A percentile compares a stretch with the other conserved stretches of the same genome.
Conservation (phyloP, 2,329 filamentous ascomycete species). For the Pestalotiopsis sp. region DNA sequence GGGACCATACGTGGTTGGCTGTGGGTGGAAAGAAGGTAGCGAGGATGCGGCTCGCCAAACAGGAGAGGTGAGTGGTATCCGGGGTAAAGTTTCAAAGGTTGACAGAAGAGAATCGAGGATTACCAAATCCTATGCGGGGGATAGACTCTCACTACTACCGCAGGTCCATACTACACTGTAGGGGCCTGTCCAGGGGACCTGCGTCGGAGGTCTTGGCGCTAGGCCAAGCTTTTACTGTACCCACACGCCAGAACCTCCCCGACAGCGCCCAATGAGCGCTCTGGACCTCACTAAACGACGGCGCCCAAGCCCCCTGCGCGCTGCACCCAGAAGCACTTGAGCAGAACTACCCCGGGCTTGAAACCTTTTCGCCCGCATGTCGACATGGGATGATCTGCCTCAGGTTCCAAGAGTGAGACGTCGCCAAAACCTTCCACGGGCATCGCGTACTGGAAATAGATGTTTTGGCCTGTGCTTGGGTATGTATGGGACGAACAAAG, state of each 20-base stretch:
- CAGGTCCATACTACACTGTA: neutral
- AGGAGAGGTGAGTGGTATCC: neutral
- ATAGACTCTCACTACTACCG: neutral
- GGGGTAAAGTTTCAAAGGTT: neutral
- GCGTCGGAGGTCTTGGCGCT: neutral
- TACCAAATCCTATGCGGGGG: neutral
- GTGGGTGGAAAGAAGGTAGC: neutral
- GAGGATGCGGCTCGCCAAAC: neutral
- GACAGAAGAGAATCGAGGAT: neutral
- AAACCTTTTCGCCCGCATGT: slow-evolving; percentile 1
- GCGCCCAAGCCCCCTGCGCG: neutral
- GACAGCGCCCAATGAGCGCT: neutral
- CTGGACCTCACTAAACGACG: neutral
- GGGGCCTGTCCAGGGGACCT: neutral
- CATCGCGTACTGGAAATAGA: slow-evolving; percentile 6
- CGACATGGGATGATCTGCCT: neutral
- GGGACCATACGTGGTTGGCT: neutral
- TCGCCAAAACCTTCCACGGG: slow-evolving; percentile 8
- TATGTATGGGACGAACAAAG: slow-evolving; percentile 1
- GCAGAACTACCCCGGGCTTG: neutral
- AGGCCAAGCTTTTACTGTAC: neutral
- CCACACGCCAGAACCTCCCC: neutral
- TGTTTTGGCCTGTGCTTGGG: neutral
- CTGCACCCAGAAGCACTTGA: neutral
- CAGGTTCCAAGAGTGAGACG: slow-evolving; percentile 9